Conservation (phyloP, 768 basidiomycete species). For the Phaffia tasmanica region DNA sequence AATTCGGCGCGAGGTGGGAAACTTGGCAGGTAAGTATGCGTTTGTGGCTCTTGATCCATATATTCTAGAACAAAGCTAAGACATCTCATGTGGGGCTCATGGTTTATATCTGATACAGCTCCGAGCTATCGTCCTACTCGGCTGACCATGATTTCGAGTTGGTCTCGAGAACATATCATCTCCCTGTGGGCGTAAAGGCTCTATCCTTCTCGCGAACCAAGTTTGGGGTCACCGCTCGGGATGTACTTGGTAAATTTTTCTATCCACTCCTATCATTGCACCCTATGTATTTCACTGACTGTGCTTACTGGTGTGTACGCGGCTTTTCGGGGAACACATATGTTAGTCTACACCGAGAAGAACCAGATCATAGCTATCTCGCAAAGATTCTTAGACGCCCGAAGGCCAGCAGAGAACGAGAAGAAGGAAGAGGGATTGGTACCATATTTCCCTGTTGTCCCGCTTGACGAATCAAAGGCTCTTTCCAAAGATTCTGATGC, state of each 20-base stretch:
- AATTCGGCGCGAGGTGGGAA: constrained; percentile 50
- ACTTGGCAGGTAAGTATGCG: constrained; percentile 51
- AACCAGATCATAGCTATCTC: constrained; percentile 66
- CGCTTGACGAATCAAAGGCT: constrained; percentile 53
- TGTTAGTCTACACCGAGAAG: constrained; percentile 61
- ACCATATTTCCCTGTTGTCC: constrained; percentile 69
- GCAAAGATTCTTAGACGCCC: constrained; percentile 63
- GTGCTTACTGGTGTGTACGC: neutral
- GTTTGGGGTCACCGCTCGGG: constrained; percentile 75
- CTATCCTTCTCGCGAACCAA: constrained; percentile 68
- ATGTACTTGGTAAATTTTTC: constrained; percentile 61
- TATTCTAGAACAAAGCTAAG: too few relatives aligned
- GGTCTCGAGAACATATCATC: constrained; percentile 58
- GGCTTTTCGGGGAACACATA: neutral
- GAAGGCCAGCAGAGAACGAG: constrained; percentile 63
- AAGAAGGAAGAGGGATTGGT: constrained; percentile 78
- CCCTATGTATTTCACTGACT: neutral
- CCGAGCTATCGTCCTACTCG: constrained; percentile 49
- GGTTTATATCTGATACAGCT: constrained; percentile 37
- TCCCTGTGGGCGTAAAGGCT: constrained; percentile 58
- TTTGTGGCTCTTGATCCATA: neutral
- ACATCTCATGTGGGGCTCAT: neutral
- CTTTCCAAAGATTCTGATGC: constrained; percentile 53
- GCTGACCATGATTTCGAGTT: constrained; percentile 48
- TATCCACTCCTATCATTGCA: neutral